Evolutionary conservation across 1,284 basidiomycete species (phyloP), one percentile per base, ranked within the genome.

Genomic region (Cutaneotrichosporon sp.): DNA sequence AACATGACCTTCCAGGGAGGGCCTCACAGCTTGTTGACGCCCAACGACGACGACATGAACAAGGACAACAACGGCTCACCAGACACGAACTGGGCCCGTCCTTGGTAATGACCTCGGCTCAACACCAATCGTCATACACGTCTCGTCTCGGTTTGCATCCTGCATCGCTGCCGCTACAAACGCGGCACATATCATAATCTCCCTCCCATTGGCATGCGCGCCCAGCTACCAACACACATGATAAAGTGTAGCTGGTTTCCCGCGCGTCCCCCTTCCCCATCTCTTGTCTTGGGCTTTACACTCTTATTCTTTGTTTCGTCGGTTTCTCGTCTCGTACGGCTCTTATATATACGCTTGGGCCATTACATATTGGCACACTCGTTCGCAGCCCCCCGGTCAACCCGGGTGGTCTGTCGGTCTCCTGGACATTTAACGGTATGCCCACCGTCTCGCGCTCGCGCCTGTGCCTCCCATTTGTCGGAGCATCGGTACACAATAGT

Each of bases 1-100:
- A 61, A 63, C 14, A 64, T 68, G 62, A 62, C 68, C 8, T 70
- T 68, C 41, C 49, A 22, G 33, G 21, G 18, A 5, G 38, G 48
- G 5, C 42, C 35, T 7, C 41, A 53, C 40, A 22, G 36, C 21
- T 36, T 54, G 12, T 45, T 52, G 17, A 46, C 47, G 1, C 55
- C 51, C 18, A 53, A 33, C 41, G 53, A 45, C 21, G 52, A 54
- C 23, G 56, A 54, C 41, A 33, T 56, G 46, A 37, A 23, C 44
- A 54, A 54, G 46, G 49, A 58, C 15, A 50, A 37, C 56, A 36
- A 39, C 21, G 22, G 38, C 33, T 50, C 49, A 12, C 41, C 41
- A 18, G 46, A 48, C 23, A 45, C 33, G 30, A 17, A 9, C 33
- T 45, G 43, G 43, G 18, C 43, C 17, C 43, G 43, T 13, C 4